Evolutionary conservation across 202 grass and related monocot genomes (phyloP), one percentile per base, ranked within the genome.

Genomic region (Setaria italica): DNA sequence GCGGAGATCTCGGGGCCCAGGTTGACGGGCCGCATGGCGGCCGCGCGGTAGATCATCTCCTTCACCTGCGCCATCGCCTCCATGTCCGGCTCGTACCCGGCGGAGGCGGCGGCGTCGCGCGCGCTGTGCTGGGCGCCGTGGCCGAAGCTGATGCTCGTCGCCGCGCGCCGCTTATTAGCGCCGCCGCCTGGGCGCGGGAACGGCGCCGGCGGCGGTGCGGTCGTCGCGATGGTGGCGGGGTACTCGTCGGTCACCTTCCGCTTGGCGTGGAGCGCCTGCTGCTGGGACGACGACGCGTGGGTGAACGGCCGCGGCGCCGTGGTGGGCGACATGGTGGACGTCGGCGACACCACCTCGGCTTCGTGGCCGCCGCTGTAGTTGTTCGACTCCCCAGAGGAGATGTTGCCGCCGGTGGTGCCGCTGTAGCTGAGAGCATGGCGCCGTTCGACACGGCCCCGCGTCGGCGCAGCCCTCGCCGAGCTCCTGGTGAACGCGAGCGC

Each of bases 51-150:
- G 86, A 97, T 92, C 90, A 97, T 89, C 74, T 94, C 90, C 84
- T 97, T 97, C 76, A 97, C 84, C 88, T 97, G 94, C 3, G 92
- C 86, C 71, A 97, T 94, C 9, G 92, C 92, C 84, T 97, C 94
- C 45, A 80, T 89, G 90, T 97, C 92, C 11, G 86, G 94, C 78
- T 90, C 92, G 68, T 90, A 94, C 68, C 68, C 86, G 29, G 33
- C 70, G 15, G 29, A 39, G 20, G 8, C 14, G 30, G 47, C 6
- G 43, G 46, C 2, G 25, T 83, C 67, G 45, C 30, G 64, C 50
- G 25, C 39, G 76, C 15, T 9, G 11, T 42, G 48, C 2, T 50
- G 46, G 41, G 0, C 14, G 71, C 58, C 67, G 46, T 53, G 76
- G 57, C 85, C 71, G 85, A 91, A 91, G 56, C 32, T 88, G 82